Evolutionary conservation across 345 rosid genomes (phyloP).

Genomic region (Cardamine resedifolia): DNA sequence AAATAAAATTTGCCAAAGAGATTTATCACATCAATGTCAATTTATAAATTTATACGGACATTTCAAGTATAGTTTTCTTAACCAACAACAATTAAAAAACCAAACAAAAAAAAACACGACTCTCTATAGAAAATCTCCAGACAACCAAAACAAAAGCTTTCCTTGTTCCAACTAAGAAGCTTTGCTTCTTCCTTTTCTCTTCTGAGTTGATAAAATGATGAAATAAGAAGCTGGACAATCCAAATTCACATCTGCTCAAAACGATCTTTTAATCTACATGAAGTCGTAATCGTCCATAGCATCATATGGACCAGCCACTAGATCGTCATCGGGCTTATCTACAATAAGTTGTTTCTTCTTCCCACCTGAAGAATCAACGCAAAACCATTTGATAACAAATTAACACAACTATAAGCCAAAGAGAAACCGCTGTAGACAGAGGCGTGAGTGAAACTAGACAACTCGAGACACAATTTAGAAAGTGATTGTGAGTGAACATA

Average conservation of each 20-base stretch:
- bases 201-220: constrained; percentile 15
- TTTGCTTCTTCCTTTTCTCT: constrained; percentile 8
- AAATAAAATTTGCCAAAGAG: background rate
- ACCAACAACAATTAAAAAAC: background rate
- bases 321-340: constrained; percentile 73
- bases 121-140: background rate
- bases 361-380: constrained; percentile 44
- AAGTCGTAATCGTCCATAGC: constrained; percentile 78
- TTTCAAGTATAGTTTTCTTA: background rate
- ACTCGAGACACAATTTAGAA: background rate
- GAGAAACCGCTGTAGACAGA: background rate
- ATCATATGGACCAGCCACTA: constrained; percentile 53
- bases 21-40: constrained; percentile 8
- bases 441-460: background rate
- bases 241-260: constrained; percentile 12
- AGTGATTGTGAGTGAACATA: constrained; percentile 27
- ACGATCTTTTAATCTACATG: constrained; percentile 50
- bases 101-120: constrained; percentile 1
- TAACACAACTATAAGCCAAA: background rate
- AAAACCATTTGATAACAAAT: background rate
- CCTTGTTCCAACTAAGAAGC: constrained; percentile 20
- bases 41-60: constrained; percentile 11
- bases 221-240: constrained; percentile 10
- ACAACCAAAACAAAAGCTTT: constrained; percentile 21
- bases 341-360: constrained; percentile 86